Evolutionary conservation across 768 basidiomycete species (phyloP).

Genomic region (Cubamyces sp.): DNA sequence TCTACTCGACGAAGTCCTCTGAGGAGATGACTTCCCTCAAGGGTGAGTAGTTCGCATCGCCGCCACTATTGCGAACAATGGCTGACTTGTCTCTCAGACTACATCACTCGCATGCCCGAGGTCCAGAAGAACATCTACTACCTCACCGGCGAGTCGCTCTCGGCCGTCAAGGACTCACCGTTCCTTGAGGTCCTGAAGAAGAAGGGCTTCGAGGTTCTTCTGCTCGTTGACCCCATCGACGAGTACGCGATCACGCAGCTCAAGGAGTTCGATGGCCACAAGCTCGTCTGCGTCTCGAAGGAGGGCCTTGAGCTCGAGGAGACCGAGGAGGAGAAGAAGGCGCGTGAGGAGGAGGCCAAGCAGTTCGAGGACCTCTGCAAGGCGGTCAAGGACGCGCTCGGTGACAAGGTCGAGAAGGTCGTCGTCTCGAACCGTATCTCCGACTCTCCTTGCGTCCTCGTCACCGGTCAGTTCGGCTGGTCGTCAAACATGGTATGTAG

Average conservation of each 20-base stretch:
- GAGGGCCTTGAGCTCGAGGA: slow-evolving; percentile 99
- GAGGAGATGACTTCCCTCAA: slow-evolving; percentile 95
- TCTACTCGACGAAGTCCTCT: slow-evolving; percentile 91
- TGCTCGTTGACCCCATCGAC: slow-evolving; percentile 98
- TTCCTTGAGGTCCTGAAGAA: slow-evolving; percentile 99
- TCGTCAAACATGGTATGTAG: slow-evolving; percentile 92
- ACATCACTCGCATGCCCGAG: slow-evolving; percentile 99
- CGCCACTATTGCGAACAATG: neutral
- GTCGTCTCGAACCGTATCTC: slow-evolving; percentile 96
- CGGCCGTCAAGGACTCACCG: slow-evolving; percentile 88
- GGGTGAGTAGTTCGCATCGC: slow-evolving; percentile 52
- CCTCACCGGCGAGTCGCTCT: slow-evolving; percentile 97
- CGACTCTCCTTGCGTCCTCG: slow-evolving; percentile 95
- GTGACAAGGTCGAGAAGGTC: slow-evolving; percentile 99
- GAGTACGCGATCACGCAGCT: slow-evolving; percentile 98
- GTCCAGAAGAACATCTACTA: slow-evolving; percentile 99
- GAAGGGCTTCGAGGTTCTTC: slow-evolving; percentile 98
- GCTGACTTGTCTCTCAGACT: slow-evolving; percentile 57
- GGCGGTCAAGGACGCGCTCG: slow-evolving; percentile 96
- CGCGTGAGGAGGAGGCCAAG: slow-evolving; percentile 81
- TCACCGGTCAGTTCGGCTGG: slow-evolving; percentile 99
- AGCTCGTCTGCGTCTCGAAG: slow-evolving; percentile 97
- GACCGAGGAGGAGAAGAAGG: slow-evolving; percentile 96
- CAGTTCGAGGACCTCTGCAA: slow-evolving; percentile 89
- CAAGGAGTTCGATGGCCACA: slow-evolving; percentile 99